Conservation (phyloP, 352 stramenopile genomes). For the Phytophthora pistaciae region DNA sequence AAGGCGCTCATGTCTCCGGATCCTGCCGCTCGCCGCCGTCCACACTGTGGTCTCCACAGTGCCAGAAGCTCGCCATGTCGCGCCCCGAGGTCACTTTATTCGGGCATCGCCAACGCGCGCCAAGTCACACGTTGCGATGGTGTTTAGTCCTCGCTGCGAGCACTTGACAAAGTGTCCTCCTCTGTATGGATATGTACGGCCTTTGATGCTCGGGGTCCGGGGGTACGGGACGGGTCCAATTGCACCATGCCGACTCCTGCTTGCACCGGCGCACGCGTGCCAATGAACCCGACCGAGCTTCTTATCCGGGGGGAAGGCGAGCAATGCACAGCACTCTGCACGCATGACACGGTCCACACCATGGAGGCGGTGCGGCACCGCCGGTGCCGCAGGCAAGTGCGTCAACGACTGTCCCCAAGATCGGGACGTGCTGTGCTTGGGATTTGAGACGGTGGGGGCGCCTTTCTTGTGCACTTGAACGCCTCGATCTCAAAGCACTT, state of each 20-base stretch:
- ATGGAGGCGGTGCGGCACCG: neutral
- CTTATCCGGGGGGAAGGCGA: neutral
- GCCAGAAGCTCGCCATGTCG: slow-evolving; percentile 15
- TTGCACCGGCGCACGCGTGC: neutral
- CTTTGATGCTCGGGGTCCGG: slow-evolving; percentile 4
- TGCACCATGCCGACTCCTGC: neutral
- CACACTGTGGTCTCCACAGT: slow-evolving; percentile 1
- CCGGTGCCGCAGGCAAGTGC: slow-evolving; percentile 6
- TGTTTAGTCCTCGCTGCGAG: neutral
- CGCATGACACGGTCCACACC: neutral
- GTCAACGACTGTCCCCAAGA: slow-evolving; percentile 31
- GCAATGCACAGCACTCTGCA: neutral
- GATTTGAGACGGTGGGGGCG: slow-evolving; percentile 28
- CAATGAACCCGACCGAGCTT: neutral
- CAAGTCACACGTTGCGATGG: neutral
- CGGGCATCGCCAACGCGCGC: neutral
- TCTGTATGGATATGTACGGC: slow-evolving; percentile 8
- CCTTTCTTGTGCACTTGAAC: too few relatives aligned
- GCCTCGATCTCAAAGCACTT: slow-evolving; percentile 5
- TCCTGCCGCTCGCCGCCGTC: neutral
- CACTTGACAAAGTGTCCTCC: neutral
- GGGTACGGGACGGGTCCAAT: neutral
- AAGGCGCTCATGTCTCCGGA: slow-evolving; percentile 24
- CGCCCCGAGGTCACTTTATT: neutral
- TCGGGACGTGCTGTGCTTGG: slow-evolving; percentile 13